Conservation (phyloP, 331 rosid species). For the Telfairia occidentalis region DNA sequence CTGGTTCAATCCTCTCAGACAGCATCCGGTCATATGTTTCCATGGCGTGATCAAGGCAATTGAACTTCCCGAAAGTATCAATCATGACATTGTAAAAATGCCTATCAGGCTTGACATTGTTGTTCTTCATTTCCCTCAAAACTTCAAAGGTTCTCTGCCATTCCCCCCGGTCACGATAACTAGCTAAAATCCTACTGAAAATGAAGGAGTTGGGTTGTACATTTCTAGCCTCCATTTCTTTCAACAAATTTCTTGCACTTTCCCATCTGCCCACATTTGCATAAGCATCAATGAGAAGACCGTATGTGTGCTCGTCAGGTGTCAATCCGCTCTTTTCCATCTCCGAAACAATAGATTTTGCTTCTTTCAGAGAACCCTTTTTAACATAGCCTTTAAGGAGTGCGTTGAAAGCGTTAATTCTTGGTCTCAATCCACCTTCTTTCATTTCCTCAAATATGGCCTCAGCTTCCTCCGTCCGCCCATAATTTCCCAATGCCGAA, state of each 20-base stretch:
- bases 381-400: slow-evolving; percentile 76
- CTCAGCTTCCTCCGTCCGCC: slow-evolving; percentile 75
- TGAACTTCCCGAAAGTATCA: slow-evolving; percentile 78
- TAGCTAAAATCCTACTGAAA: slow-evolving; percentile 68
- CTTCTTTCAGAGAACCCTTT: slow-evolving; percentile 57
- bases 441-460: slow-evolving; percentile 84
- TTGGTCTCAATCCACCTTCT: slow-evolving; percentile 64
- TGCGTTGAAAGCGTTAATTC: slow-evolving; percentile 78
- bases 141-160: slow-evolving; percentile 94
- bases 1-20: slow-evolving; percentile 67
- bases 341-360: slow-evolving; percentile 71
- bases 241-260: slow-evolving; percentile 73
- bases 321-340: slow-evolving; percentile 73
- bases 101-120: slow-evolving; percentile 72
- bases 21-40: slow-evolving; percentile 66
- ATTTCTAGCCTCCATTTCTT: slow-evolving; percentile 78
- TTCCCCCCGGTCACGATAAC: slow-evolving; percentile 79
- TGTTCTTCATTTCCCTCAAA: slow-evolving; percentile 69
- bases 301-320: slow-evolving; percentile 73
- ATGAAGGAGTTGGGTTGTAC: slow-evolving; percentile 63
- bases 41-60: slow-evolving; percentile 80
- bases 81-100: slow-evolving; percentile 95
- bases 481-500: slow-evolving; percentile 57
- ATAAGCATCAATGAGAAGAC: slow-evolving; percentile 75
- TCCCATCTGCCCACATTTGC: slow-evolving; percentile 80